Base-by-base conservation (phyloP, 805 yeast species). In the Wickerhamiella sergipiensis region DNA sequence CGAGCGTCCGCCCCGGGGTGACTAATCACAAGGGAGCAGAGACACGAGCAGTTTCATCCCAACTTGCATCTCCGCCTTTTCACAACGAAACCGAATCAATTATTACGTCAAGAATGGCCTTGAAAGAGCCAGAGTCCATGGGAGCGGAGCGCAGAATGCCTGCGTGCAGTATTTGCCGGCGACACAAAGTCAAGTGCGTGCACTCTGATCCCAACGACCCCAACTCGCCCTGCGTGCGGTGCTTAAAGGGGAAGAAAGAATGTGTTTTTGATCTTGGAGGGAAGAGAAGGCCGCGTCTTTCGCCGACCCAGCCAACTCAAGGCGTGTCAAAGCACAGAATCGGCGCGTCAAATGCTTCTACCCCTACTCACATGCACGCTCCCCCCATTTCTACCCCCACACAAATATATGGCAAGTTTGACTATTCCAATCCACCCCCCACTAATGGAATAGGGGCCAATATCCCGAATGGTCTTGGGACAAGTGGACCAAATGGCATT, bases 141-240 rank as follows among this genome's bases (percentile, higher is more conserved):
- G 19, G 19, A 6, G 15, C 40, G 19, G 46, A 43, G 19, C 23
- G 24, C n/a, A 22, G 46, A 23, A 22, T 29, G 36, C 47, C 47
- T 9, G 72, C 72, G 9, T 68, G 72, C 52, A 64, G 64, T 23
- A 59, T 65, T 47, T 88, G 97, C 62, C 95, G 90, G 59, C 64
- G 84, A 0, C 72, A 86, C 48, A 88, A 88, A 61, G 95, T 88
- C 33, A 79, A 83, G 58, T 88, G 97, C 65, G 78, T 83, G 7
- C 92, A 95, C 0, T 71, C 81, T 1, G 81, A 81, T 60, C 67
- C 69, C 0, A 59, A 70, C 29, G 76, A 81, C 52, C 80, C 80
- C 9, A 64, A 71, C 1, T 80, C 83, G 2, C 78, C 89, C 0
- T 88, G 97, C 66, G 67, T 75, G 12, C 72, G 96, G 43, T 88